Evolutionary conservation across 2,329 filamentous ascomycete genomes (phyloP).

Genomic region (Nemania diffusa): DNA sequence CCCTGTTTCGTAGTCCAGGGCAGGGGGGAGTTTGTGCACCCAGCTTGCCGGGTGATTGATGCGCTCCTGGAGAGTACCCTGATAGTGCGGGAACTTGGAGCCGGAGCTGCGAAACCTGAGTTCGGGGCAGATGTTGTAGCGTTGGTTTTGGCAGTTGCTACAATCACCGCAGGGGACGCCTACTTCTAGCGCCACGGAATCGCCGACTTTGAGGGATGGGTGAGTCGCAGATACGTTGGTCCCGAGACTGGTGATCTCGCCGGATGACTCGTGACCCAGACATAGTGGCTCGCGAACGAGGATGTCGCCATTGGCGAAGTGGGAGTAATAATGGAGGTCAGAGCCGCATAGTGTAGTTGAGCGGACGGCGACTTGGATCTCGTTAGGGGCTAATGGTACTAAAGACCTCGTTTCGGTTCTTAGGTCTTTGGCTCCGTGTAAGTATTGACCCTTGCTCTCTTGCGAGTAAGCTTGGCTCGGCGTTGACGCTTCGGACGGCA

Average conservation of each 20-base stretch:
- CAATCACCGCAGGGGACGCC: conserved; percentile 9
- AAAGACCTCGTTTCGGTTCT: conserved; percentile 1
- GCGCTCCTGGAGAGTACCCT: conserved; percentile 13
- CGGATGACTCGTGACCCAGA: conserved; percentile 13
- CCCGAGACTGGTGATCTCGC: neutral
- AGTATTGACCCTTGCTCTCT: conserved; percentile 12
- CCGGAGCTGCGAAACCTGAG: conserved; percentile 14
- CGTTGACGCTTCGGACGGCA: neutral
- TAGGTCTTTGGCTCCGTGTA: conserved; percentile 4
- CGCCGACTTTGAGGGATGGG: conserved; percentile 1
- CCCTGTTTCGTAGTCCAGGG: conserved; percentile 5
- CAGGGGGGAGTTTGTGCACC: conserved; percentile 5
- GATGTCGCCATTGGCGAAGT: conserved; percentile 13
- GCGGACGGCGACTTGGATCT: conserved; percentile 14
- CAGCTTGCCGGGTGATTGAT: conserved; percentile 16
- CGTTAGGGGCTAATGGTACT: neutral
- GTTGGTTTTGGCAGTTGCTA: conserved; percentile 6
- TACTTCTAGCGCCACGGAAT: conserved; percentile 4
- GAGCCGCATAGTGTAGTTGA: conserved; percentile 13
- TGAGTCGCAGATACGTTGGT: neutral
- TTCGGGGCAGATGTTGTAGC: conserved; percentile 7
- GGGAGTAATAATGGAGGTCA: conserved; percentile 21
- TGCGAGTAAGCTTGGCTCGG: neutral
- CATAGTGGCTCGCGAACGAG: conserved; percentile 10
- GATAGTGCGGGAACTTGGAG: conserved; percentile 12